Conservation (phyloP, 129 eudicot species). For the Helichrysum umbraculigerum region DNA sequence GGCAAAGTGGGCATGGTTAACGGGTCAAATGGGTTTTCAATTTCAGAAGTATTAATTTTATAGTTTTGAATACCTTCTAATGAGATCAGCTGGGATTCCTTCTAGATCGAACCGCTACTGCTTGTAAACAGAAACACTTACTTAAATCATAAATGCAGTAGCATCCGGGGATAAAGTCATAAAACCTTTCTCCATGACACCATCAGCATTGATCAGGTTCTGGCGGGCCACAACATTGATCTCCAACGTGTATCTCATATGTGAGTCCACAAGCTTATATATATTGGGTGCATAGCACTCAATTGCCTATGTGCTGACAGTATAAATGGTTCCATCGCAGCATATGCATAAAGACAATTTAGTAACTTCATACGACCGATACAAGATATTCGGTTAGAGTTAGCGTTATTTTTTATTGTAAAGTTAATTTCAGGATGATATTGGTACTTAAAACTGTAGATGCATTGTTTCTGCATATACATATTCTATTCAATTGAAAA, state of each 20-base stretch:
- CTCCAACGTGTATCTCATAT: conserved; percentile 95
- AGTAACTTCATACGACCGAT: neutral
- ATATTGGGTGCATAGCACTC: conserved; percentile 88
- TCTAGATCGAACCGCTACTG: conserved; percentile 83
- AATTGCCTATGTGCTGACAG: conserved; percentile 86
- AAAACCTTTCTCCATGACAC: conserved; percentile 76
- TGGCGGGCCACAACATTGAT: conserved; percentile 86
- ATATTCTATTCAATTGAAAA: too few species aligned
- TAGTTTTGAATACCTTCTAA: conserved; percentile 58
- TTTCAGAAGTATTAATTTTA: neutral
- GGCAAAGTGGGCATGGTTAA: too few species aligned
- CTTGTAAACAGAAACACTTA: conserved; percentile 82
- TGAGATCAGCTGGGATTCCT: conserved; percentile 86
- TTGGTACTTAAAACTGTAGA: too few species aligned
- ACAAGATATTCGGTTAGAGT: too few species aligned
- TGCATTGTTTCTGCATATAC: too few species aligned
- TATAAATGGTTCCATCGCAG: conserved; percentile 85
- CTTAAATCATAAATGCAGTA: conserved; percentile 85
- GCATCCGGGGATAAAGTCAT: conserved; percentile 67
- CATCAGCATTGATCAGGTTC: conserved; percentile 67
- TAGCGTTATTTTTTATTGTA: neutral
- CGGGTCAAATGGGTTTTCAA: neutral
- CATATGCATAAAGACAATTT: conserved; percentile 31
- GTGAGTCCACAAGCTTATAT: conserved; percentile 87
- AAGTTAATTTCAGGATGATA: too few species aligned